Evolutionary conservation across 2,329 filamentous ascomycete species (phyloP), one percentile per base, ranked within the genome.

Genomic region (Alternaria incomplexa): DNA sequence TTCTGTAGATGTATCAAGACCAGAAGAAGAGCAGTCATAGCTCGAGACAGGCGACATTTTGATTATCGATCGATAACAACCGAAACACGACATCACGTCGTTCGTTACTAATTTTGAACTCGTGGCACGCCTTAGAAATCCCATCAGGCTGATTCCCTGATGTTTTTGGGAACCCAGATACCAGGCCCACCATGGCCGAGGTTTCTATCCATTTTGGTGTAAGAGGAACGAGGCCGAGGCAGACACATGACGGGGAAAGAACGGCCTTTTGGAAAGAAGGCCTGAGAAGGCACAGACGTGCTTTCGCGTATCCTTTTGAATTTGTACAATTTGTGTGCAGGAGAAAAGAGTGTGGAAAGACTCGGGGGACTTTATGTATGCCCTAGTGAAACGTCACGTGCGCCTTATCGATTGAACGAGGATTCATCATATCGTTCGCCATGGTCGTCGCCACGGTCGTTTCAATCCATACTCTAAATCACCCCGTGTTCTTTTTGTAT

Each of bases 171-270:
- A 36, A 36, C 30, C 13, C 13, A n/a, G 6, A 36, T 0, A 15
- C 13, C 30, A 36, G 7, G 30, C 30, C 30, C 5, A 1, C 12
- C 13, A 32, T 32, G 12, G 30, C 6, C 1, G 0, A 6, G 13
- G 0, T 32, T 32, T 15, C 30, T 0, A 7, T 13, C 13, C 0
- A 1, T 32, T 13, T 32, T 4, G 7, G 13, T 36, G 30, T n/a
- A 15, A 36, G 30, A n/a, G 13, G 4, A 36, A 15, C 13, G 6
- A 36, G 30, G 30, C 1, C 13, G 7, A 36, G 30, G 30, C 6
- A 36, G 13, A 36, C 30, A 13, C 28, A 30, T 13, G 12, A 30
- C 12, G 11, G 12, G 28, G 12, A 13, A 13, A 30, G 1, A 30
- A 30, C 11, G 6, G 12, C 28, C 12, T 32, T 32, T 32, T 32